Evolutionary conservation across 306 rosid species (phyloP), one percentile per base, ranked within the genome.

Genomic region (Lagenaria siceraria): DNA sequence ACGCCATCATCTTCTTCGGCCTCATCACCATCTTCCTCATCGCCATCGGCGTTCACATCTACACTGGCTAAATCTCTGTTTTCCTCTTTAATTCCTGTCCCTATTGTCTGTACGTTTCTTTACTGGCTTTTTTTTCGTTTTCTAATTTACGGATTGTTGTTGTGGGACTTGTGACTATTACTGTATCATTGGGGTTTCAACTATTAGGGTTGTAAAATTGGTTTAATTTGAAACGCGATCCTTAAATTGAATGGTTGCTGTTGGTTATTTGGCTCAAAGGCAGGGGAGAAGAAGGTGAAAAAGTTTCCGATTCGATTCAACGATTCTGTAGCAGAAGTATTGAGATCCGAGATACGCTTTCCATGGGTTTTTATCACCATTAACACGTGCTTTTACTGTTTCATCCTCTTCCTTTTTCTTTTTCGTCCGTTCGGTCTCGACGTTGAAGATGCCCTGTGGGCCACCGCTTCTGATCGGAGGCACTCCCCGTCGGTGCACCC

Each of bases 11-110:
- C 89, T 90, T 64, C 84, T 92, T 92, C 7, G 96, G 90, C 77
- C 96, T 92, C 86, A 80, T 90, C 87, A 92, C 97, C 19, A 87
- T 92, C 86, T 83, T 92, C 36, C 90, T 90, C 48, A 74, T 92
- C 36, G 93, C 83, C 63, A 83, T 92, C 22, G 92, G 93, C 3
- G 93, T 92, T 78, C 97, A 92, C 84, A 59, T 92, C 89, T 73
- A 85, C 83, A 74, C 93, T 18, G 93, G 85, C 14, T 90, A 82
- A 78, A 22, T 7, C 73, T 35, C 19, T 15, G 7, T 19, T 27
- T 1, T 60, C 0, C 19, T 12, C 65, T 17, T 51, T 15, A 51
- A 51, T 17, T 6, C 4, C 14, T 14, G 51, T 12, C 17, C 5
- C 51, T 46, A 1, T 11, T 14, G 14, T 42, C 53, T 49, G 19